A percentile compares a stretch with the other conserved stretches of the same genome.
phyloP scores from a whole-genome alignment of 441 rosid genomes.

The Bocquillonia castaneifolia region DNA sequence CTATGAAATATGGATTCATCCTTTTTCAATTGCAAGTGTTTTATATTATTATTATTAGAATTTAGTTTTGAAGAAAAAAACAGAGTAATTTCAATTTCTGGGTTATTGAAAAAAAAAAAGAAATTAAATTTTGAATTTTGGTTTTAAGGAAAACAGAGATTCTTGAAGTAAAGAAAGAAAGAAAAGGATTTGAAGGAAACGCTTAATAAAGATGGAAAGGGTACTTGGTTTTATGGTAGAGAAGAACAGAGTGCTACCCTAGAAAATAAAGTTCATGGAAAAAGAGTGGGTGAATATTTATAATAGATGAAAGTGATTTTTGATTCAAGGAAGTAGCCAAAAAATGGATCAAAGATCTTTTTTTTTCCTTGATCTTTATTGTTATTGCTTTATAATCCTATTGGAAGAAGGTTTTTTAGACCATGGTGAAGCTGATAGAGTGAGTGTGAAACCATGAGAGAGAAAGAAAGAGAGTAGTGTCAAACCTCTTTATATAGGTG shows the following conservation, averaged over 20 bases:
- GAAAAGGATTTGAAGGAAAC: too few species aligned
- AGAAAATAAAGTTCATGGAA: too few species aligned
- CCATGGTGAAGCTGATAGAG: not conserved
- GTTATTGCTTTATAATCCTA: not conserved
- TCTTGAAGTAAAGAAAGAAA: too few species aligned
- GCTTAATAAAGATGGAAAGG: too few species aligned
- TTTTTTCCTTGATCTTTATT: not conserved
- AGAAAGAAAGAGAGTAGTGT: not conserved
- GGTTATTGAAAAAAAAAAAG: not conserved
- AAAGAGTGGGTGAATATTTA: not conserved
- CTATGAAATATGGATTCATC: slow-evolving; percentile 39
- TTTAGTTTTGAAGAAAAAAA: not conserved
- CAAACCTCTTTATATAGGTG: not conserved
- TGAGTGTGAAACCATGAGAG: too few species aligned
- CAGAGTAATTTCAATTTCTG: not conserved
- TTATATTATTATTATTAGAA: too few species aligned
- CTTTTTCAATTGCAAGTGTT: not conserved
- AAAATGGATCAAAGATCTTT: not conserved
- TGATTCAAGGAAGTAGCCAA: not conserved
- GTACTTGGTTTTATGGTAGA: too few species aligned
- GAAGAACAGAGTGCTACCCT: too few species aligned
- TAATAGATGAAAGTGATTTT: not conserved
- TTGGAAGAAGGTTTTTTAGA: not conserved
- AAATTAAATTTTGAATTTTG: too few species aligned
- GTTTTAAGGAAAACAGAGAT: too few species aligned